Conservation (phyloP, 352 stramenopile species). For the Pythium biforme region DNA sequence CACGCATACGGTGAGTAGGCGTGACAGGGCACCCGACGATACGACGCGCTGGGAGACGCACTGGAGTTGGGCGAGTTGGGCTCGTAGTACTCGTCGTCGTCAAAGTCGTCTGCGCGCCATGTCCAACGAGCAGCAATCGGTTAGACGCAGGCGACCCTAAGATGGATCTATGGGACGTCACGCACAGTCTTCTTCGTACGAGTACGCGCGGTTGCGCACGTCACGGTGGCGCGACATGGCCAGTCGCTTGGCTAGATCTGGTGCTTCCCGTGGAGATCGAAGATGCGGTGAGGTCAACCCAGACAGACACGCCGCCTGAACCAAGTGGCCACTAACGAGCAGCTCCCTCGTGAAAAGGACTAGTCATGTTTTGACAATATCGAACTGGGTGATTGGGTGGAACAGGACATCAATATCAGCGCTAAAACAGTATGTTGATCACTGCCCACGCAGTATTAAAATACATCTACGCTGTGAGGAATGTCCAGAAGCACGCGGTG, state of each 20-base stretch:
- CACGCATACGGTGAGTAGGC: not conserved
- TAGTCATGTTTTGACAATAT: constrained; percentile 5
- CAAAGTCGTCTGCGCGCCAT: constrained; percentile 57
- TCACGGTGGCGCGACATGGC: constrained; percentile 83
- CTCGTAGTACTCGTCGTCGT: constrained; percentile 67
- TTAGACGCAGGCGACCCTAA: not conserved
- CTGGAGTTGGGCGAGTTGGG: constrained; percentile 61
- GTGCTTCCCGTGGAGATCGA: no score
- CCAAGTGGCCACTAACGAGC: not conserved
- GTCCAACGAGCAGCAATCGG: not conserved
- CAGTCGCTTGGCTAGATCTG: not conserved
- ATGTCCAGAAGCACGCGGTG: no score
- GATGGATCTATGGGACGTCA: not conserved
- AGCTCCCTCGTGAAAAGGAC: not conserved
- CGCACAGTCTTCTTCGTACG: constrained; percentile 84
- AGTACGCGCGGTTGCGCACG: constrained; percentile 87
- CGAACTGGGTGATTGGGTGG: not conserved
- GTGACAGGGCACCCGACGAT: not conserved
- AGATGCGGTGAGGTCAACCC: not conserved
- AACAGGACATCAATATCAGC: not conserved
- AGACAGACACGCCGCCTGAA: not conserved
- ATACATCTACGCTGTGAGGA: no score
- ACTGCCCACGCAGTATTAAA: not conserved
- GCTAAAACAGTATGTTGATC: not conserved
- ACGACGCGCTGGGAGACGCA: constrained; percentile 26